A percentile compares a stretch with the other conserved stretches of the same genome.
Evolutionary conservation across 768 basidiomycete species (phyloP).

Genomic region (Zangia roseola): DNA sequence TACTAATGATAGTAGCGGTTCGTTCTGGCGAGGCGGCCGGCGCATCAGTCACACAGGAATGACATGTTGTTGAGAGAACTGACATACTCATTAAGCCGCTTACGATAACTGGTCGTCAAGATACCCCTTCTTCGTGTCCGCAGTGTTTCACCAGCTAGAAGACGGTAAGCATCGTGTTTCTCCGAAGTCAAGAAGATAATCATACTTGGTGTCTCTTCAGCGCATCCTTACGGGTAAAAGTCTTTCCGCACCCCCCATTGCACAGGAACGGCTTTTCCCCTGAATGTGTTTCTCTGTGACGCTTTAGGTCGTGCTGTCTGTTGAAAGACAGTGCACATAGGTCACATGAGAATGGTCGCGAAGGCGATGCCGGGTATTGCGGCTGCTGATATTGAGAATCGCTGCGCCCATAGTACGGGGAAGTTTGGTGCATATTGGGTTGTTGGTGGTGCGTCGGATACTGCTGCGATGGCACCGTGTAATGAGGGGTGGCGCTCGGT

Average conservation of each 20-base stretch:
- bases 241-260: slow-evolving; percentile 84
- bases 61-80: slow-evolving; percentile 11
- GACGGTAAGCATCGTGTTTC: slow-evolving; percentile 14
- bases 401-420: slow-evolving; percentile 36
- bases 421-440: slow-evolving; percentile 21
- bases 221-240: slow-evolving; percentile 84
- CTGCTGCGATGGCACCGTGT: slow-evolving; percentile 27
- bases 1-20: slow-evolving; percentile 21
- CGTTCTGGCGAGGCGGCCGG: slow-evolving; percentile 16
- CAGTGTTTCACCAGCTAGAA: slow-evolving; percentile 73
- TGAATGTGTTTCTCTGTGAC: slow-evolving; percentile 81
- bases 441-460: slow-evolving; percentile 30
- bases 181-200: slow-evolving; percentile 1
- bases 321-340: slow-evolving; percentile 82
- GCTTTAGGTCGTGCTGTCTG: slow-evolving; percentile 81
- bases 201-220: slow-evolving; percentile 82
- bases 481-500: slow-evolving; percentile 34
- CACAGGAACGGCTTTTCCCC: slow-evolving; percentile 84
- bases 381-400: slow-evolving; percentile 27
- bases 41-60: slow-evolving; percentile 21
- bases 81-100: slow-evolving; percentile 14
- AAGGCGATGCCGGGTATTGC: slow-evolving; percentile 58
- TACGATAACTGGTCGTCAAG: slow-evolving; percentile 22
- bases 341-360: slow-evolving; percentile 65
- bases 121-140: slow-evolving; percentile 60